These are phyloP conservation scores for Globisporangium splendens DNA, from an alignment of 352 stramenopile species.

Conservation along the genomic window DNA sequence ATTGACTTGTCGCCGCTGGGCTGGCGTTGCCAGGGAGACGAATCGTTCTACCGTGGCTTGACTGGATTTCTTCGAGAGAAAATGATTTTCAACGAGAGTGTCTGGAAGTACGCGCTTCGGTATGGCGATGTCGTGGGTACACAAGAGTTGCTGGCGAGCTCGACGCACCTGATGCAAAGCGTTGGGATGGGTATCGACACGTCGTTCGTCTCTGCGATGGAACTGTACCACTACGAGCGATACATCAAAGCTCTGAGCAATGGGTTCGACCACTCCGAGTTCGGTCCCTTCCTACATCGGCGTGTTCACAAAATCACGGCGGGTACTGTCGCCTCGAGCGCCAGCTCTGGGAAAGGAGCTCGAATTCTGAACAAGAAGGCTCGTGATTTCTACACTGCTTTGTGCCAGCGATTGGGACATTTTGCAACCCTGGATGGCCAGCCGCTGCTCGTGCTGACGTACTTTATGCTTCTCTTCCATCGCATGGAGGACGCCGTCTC, in stretches of 20 bases:
- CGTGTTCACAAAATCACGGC: slow-evolving; percentile 32
- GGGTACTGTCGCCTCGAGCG: slow-evolving; percentile 9
- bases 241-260: background rate
- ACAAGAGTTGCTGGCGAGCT: slow-evolving; percentile 25
- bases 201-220: slow-evolving; percentile 17
- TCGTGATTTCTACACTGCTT: slow-evolving; percentile 29
- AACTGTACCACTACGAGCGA: slow-evolving; percentile 29
- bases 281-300: slow-evolving; percentile 39
- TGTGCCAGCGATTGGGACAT: slow-evolving; percentile 39
- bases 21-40: slow-evolving; percentile 39
- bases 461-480: slow-evolving; percentile 48
- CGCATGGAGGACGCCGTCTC: slow-evolving; percentile 30
- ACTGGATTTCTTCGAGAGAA: slow-evolving; percentile 28
- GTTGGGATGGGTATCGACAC: slow-evolving; percentile 34
- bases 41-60: slow-evolving; percentile 32
- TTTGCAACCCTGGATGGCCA: slow-evolving; percentile 20
- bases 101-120: slow-evolving; percentile 57
- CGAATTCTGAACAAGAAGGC: slow-evolving; percentile 37
- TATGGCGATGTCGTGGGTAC: slow-evolving; percentile 38
- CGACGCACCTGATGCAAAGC: slow-evolving; percentile 11
- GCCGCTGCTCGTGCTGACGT: slow-evolving; percentile 42
- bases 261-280: slow-evolving; percentile 48
- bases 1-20: slow-evolving; percentile 30
- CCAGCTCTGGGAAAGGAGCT: slow-evolving; percentile 14
- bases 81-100: slow-evolving; percentile 27